These are phyloP conservation scores for Lentinus brumalis DNA, from an alignment of 768 basidiomycete genomes.

Conservation along the genomic window DNA sequence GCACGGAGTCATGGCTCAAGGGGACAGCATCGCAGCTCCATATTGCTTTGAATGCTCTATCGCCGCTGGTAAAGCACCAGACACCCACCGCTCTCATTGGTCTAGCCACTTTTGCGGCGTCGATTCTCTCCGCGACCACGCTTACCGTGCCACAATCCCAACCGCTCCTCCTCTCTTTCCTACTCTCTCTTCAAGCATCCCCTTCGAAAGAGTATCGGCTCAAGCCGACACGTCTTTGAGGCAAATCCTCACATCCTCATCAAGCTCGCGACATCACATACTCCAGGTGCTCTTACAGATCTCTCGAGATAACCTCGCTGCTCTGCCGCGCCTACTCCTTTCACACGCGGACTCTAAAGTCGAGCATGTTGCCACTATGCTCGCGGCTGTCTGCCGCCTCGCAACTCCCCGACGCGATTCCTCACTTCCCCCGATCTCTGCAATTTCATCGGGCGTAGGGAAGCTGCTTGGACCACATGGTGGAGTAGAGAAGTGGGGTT, in stretches of 20 bases:
- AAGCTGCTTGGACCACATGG: constrained; percentile 79
- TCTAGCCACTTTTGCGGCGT: constrained; percentile 55
- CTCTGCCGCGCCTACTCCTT: constrained; percentile 71
- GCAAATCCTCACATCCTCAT: constrained; percentile 44
- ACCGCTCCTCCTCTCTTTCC: constrained; percentile 66
- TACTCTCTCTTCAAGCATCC: constrained; percentile 73
- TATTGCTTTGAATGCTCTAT: constrained; percentile 77
- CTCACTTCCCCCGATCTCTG: constrained; percentile 26
- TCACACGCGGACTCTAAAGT: constrained; percentile 76
- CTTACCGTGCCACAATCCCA: constrained; percentile 69
- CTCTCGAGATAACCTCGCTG: constrained; percentile 62
- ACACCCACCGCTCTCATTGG: constrained; percentile 64
- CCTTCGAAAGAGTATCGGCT: constrained; percentile 52
- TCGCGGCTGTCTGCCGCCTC: constrained; percentile 71
- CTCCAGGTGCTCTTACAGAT: constrained; percentile 62
- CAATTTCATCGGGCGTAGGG: constrained; percentile 56
- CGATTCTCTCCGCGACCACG: constrained; percentile 55
- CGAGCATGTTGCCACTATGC: constrained; percentile 63
- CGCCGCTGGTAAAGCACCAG: constrained; percentile 71
- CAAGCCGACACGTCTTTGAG: constrained; percentile 51
- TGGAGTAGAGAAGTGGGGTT: constrained; percentile 91
- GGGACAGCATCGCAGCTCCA: constrained; percentile 83
- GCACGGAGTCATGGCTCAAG: constrained; percentile 77
- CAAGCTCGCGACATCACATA: constrained; percentile 45
- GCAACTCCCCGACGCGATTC: constrained; percentile 24